Evolutionary conservation across 1,139 yeast species (phyloP), one percentile per base, ranked within the genome.

Genomic region (Scheffersomyces parashehatae): DNA sequence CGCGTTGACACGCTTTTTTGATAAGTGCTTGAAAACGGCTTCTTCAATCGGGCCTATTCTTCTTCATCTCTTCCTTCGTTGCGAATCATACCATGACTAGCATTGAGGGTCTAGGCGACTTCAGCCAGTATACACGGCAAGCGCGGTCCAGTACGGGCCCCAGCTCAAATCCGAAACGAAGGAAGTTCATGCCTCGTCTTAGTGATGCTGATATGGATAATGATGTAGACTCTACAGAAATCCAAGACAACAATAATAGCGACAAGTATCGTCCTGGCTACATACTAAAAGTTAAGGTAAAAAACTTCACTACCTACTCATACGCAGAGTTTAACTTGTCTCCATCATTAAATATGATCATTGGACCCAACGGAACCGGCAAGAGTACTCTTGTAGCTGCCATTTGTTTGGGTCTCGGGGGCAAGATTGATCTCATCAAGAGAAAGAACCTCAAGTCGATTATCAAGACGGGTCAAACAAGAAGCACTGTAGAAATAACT

Each of bases 341-440:
- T 0, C 97, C 98, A 0, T 76, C 85, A 3, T 72, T 95, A 59
- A 95, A 95, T 61, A 82, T 95, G 88, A 87, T 95, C 46, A 87
- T 93, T 43, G 99, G 98, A 0, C 98, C 99, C 5, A 95, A 95
- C 60, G 99, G 99, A 33, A 83, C 97, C 0, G 99, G 99, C 5
- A 95, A 95, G 60, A 84, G 95, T 39, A 89, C 99, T 0, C 80
- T 93, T 54, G 96, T 93, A 5, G 89, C 97, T 46, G 98, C 98
- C 0, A 82, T 93, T 1, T 93, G 97, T 62, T 71, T 95, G 34
- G 97, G 97, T 0, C 69, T 95, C 12, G 95, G 86, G 1, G 98
- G 98, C 2, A 81, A 78, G 48, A 79, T 91, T 5, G 88, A 83
- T 30, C 71, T 84, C 37, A 79, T 91, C 49, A 95, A 95, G n/a